These are phyloP conservation scores for Malus fusca DNA, from an alignment of 306 rosid genomes.

Conservation along the genomic window DNA sequence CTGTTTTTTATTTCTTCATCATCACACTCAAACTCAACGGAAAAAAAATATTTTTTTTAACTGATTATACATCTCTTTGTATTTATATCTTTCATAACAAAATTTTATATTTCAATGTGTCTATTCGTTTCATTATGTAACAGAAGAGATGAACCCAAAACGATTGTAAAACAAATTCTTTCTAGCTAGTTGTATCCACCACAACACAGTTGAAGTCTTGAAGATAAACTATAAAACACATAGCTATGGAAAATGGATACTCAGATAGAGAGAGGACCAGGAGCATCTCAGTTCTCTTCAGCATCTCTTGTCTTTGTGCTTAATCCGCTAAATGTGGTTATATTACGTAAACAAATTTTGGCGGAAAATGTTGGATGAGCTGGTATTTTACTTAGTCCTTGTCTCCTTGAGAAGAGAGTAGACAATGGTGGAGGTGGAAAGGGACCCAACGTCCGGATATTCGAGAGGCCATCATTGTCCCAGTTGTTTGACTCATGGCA, in stretches of 20 bases:
- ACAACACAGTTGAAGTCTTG: not conserved
- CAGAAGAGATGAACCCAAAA: not conserved
- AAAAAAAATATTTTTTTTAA: no score
- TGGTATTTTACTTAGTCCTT: not conserved
- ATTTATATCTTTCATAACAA: no score
- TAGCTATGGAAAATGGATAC: no score
- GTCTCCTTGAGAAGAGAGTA: not conserved
- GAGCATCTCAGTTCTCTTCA: no score
- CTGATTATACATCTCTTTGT: no score
- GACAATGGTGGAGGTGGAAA: conserved; percentile 12
- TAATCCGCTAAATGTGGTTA: not conserved
- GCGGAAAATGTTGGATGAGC: not conserved
- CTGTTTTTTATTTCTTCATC: no score
- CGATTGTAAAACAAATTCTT: not conserved
- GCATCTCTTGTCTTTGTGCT: not conserved
- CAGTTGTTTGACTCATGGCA: conserved; percentile 13
- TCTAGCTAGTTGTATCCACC: not conserved
- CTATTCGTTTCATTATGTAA: no score
- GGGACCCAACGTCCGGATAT: conserved; percentile 27
- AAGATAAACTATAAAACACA: not conserved
- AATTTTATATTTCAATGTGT: no score
- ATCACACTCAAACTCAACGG: no score
- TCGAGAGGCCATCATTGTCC: conserved; percentile 25
- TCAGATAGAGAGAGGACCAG: no score
- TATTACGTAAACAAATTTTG: not conserved